phyloP scores from a whole-genome alignment of 768 basidiomycete genomes.

The Postia placenta region DNA sequence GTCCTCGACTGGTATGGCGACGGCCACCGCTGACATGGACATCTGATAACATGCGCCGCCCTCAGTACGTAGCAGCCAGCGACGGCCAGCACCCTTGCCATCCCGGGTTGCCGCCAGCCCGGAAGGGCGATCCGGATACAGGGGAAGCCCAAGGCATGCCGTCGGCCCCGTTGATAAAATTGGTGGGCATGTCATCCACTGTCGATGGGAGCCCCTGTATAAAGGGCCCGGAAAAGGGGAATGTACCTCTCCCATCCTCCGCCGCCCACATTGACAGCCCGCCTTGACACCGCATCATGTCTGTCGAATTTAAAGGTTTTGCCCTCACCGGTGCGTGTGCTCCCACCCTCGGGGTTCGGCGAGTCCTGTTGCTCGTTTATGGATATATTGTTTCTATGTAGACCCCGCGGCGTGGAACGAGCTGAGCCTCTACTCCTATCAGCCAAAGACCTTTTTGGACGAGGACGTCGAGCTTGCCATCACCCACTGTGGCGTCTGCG shows the following conservation, averaged over 20 bases:
- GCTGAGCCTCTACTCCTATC: conserved; percentile 37
- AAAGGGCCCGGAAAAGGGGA: not conserved
- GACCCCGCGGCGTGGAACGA: conserved; percentile 27
- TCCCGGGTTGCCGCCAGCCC: too few relatives aligned
- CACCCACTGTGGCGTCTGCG: conserved; percentile 41
- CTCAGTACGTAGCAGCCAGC: not conserved
- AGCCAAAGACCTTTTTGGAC: conserved; percentile 45
- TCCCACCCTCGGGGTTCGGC: too few relatives aligned
- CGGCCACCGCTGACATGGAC: too few relatives aligned
- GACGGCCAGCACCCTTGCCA: not conserved
- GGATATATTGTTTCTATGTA: not conserved
- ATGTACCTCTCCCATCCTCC: too few relatives aligned
- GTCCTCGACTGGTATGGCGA: too few relatives aligned
- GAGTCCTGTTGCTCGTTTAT: not conserved
- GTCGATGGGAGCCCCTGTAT: not conserved
- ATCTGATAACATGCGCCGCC: not conserved
- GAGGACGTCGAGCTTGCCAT: conserved; percentile 51
- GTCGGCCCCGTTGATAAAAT: not conserved
- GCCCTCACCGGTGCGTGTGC: conserved; percentile 11
- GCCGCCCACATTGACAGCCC: not conserved
- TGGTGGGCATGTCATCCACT: not conserved
- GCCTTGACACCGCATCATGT: conserved; percentile 4
- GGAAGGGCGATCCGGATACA: not conserved
- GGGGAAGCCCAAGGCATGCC: not conserved
- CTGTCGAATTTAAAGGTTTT: conserved; percentile 18